Conservation (phyloP, 2,329 filamentous ascomycete genomes). For the Lomentospora prolificans region DNA sequence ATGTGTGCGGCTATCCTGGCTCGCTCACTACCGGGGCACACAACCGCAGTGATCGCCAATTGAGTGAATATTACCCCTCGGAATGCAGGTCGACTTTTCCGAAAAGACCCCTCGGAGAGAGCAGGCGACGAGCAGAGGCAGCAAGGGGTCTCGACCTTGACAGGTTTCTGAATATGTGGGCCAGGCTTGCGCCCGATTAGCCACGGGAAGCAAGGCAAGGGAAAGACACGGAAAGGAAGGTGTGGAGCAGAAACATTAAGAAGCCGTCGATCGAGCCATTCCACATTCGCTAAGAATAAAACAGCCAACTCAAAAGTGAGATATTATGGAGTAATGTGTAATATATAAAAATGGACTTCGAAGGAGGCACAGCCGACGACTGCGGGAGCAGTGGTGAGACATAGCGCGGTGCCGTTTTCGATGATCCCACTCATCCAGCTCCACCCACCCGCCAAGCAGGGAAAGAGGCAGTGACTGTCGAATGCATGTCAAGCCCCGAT, state of each 20-base stretch:
- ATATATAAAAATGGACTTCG: background rate
- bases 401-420: background rate
- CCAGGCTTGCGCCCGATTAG: background rate
- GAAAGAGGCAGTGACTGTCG: background rate
- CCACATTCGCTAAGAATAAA: too few species aligned
- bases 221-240: background rate
- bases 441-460: background rate
- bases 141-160: background rate
- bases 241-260: background rate
- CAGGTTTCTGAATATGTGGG: background rate
- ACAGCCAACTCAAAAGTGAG: background rate
- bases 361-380: background rate
- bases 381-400: background rate
- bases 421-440: background rate
- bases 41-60: background rate
- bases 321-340: background rate
- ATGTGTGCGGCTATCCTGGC: background rate
- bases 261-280: too few species aligned
- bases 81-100: background rate
- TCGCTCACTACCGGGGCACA: background rate
- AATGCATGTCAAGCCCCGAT: background rate
- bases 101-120: background rate
- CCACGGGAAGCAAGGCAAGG: background rate
- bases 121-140: background rate
- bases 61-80: background rate